These are phyloP conservation scores for Pyrrhoderma noxium DNA, from an alignment of 1,284 basidiomycete species.

Conservation along the genomic window DNA sequence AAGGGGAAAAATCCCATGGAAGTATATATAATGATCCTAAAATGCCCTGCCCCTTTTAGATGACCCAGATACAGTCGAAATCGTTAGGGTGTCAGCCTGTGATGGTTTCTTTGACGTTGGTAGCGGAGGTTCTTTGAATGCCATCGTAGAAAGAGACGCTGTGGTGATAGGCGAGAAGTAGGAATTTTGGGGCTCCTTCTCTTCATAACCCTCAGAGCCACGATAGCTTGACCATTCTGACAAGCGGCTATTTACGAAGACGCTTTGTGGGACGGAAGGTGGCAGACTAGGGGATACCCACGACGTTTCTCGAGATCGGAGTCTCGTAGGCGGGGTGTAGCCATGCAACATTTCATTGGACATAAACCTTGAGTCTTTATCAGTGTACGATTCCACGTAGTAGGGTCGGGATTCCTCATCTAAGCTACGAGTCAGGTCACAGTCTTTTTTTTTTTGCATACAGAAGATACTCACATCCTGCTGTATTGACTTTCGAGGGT, in stretches of 20 bases:
- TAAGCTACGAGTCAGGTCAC: no score
- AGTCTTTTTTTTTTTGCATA: no score
- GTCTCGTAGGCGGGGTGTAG: no score
- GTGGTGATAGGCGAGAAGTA: constrained; percentile 12
- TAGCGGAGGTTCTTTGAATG: constrained; percentile 2
- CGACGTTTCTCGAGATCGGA: not conserved
- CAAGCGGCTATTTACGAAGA: constrained; percentile 1
- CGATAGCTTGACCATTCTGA: constrained; percentile 10
- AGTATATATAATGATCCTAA: no score
- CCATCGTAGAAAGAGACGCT: constrained; percentile 10
- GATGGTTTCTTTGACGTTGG: not conserved
- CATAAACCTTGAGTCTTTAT: constrained; percentile 10
- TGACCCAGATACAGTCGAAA: not conserved
- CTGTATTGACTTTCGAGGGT: not conserved
- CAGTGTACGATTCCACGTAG: not conserved
- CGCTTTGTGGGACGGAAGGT: constrained; percentile 5
- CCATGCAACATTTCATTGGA: not conserved
- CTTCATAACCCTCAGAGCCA: not conserved
- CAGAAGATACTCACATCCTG: no score
- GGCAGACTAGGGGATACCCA: constrained; percentile 6
- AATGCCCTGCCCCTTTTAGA: not conserved
- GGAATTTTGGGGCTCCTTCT: not conserved
- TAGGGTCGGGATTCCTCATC: no score
- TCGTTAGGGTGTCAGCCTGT: not conserved
- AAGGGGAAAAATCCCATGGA: no score